Conservation (phyloP, 805 yeast species). For the Candida yuanshanica region DNA sequence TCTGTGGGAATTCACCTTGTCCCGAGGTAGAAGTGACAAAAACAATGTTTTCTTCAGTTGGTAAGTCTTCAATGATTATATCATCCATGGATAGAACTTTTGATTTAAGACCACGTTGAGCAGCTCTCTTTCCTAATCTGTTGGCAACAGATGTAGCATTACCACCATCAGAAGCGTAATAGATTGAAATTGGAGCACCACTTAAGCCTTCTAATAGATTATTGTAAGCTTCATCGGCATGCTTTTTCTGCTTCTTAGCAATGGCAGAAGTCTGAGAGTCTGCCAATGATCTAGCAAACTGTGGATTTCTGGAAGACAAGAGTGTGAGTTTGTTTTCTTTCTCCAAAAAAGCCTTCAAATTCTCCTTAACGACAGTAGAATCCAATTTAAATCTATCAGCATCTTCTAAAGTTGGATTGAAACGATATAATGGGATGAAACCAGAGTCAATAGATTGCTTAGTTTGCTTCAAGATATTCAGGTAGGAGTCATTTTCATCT, state of each 20-base stretch:
- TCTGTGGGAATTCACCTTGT: conserved; percentile 88
- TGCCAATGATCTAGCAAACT: conserved; percentile 66
- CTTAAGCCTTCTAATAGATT: conserved; percentile 78
- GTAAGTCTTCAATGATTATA: conserved; percentile 48
- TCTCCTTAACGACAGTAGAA: conserved; percentile 73
- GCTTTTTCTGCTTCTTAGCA: conserved; percentile 51
- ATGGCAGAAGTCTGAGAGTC: conserved; percentile 57
- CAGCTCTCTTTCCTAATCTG: conserved; percentile 51
- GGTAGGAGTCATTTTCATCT: conserved; percentile 58
- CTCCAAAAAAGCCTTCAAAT: conserved; percentile 73
- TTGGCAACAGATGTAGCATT: conserved; percentile 80
- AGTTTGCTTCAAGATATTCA: conserved; percentile 77
- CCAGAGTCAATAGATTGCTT: conserved; percentile 89
- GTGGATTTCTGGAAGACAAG: conserved; percentile 65
- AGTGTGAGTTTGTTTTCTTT: conserved; percentile 85
- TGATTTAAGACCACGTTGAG: conserved; percentile 47
- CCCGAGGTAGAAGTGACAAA: conserved; percentile 87
- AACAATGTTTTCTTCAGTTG: conserved; percentile 44
- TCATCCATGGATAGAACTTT: conserved; percentile 53
- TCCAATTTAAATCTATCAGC: conserved; percentile 69
- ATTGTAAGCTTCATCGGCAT: conserved; percentile 73
- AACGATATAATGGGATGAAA: conserved; percentile 94
- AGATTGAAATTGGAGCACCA: conserved; percentile 75
- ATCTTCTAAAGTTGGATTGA: conserved; percentile 54
- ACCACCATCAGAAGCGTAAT: conserved; percentile 93